Percentiles rank a stretch among this genome's conserved stretches.
Evolutionary conservation across 768 basidiomycete genomes (phyloP).

Genomic region (Tulasnella sp.): DNA sequence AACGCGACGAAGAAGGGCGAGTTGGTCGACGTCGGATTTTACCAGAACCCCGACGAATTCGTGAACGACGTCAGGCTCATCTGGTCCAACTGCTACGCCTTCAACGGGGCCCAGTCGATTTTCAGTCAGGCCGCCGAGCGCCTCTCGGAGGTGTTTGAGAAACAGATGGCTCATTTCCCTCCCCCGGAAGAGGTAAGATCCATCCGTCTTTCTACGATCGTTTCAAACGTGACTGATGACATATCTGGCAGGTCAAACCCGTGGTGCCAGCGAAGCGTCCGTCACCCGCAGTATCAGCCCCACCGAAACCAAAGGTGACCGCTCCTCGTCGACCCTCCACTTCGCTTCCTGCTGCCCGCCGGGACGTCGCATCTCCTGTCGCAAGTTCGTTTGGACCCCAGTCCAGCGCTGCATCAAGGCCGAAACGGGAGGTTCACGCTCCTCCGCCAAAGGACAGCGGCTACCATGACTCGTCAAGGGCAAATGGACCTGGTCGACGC

Average conservation of each 20-base stretch:
- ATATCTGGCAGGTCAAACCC: conserved; percentile 15
- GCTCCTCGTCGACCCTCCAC: conserved; percentile 68
- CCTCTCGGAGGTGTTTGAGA: conserved; percentile 81
- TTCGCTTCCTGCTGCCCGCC: conserved; percentile 76
- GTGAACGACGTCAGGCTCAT: conserved; percentile 79
- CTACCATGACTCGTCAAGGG: conserved; percentile 60
- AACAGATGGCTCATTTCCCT: conserved; percentile 80
- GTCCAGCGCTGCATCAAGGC: conserved; percentile 45
- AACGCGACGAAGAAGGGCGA: conserved; percentile 53
- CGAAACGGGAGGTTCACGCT: conserved; percentile 96
- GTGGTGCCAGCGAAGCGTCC: conserved; percentile 23
- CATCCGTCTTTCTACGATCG: neutral
- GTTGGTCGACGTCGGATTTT: conserved; percentile 69
- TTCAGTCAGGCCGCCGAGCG: conserved; percentile 76
- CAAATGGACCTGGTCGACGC: conserved; percentile 25
- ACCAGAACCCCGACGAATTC: conserved; percentile 73
- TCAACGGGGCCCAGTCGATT: conserved; percentile 89
- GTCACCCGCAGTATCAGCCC: conserved; percentile 28
- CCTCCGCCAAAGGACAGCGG: conserved; percentile 88
- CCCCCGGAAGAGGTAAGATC: conserved; percentile 63
- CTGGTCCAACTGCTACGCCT: conserved; percentile 80
- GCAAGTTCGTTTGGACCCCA: neutral
- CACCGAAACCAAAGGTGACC: conserved; percentile 40
- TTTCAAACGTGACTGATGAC: neutral
- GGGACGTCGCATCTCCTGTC: conserved; percentile 44